Percentiles rank a stretch among this genome's conserved stretches.
Conservation (phyloP, 1,139 yeast species). For the Geotrichum europaeum region DNA sequence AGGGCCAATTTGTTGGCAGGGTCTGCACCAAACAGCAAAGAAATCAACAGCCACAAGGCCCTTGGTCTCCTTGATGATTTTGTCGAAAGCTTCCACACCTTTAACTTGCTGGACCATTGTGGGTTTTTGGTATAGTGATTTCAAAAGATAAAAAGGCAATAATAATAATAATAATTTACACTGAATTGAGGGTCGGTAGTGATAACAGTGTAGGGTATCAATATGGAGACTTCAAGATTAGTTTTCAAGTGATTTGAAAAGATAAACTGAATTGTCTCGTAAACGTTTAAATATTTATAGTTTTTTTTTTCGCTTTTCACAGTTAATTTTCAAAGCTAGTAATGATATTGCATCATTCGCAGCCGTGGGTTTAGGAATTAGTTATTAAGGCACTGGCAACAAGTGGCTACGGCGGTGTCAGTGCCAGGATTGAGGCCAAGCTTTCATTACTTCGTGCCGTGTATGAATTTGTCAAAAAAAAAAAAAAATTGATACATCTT, state of each 20-base stretch:
- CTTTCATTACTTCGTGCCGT: too few species aligned
- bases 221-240: not conserved
- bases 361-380: too few species aligned
- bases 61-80: not conserved
- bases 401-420: too few species aligned
- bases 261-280: not conserved
- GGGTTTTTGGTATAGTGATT: not conserved
- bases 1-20: constrained; percentile 94
- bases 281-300: not conserved
- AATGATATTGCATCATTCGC: not conserved
- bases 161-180: not conserved
- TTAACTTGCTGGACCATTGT: not conserved
- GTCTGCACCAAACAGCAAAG: constrained; percentile 96
- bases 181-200: not conserved
- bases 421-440: too few species aligned
- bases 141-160: not conserved
- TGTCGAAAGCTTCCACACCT: not conserved
- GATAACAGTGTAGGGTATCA: too few species aligned
- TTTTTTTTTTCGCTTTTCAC: not conserved
- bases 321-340: not conserved
- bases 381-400: too few species aligned
- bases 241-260: too few species aligned
- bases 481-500: too few species aligned
- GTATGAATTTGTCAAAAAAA: too few species aligned
- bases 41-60: constrained; percentile 80